Conservation (phyloP, 306 rosid species). For the Trifolium dubium region DNA sequence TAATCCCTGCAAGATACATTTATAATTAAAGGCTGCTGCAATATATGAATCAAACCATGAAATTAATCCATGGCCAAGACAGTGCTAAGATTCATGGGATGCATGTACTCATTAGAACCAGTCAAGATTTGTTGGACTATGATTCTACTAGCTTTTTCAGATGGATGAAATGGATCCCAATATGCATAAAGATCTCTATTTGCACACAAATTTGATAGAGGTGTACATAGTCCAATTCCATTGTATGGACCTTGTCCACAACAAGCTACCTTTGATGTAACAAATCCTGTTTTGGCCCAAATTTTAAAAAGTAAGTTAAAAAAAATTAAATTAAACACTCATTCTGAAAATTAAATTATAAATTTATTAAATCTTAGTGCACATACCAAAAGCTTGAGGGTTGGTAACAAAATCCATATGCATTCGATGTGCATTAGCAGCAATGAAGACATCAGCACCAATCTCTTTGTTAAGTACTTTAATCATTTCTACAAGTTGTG, state of each 20-base stretch:
- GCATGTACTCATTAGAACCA: conserved; percentile 61
- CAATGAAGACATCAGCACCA: conserved; percentile 55
- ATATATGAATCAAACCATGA: conserved; percentile 33
- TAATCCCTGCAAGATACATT: not conserved
- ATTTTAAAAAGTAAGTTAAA: not conserved
- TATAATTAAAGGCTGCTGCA: not conserved
- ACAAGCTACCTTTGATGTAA: conserved; percentile 64
- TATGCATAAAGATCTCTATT: conserved; percentile 63
- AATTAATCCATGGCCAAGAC: conserved; percentile 55
- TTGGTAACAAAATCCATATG: conserved; percentile 62
- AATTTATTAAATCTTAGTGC: not conserved
- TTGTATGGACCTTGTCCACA: conserved; percentile 89
- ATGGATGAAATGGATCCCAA: conserved; percentile 85
- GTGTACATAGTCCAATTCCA: conserved; percentile 76
- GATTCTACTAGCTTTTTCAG: conserved; percentile 68
- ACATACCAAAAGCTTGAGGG: conserved; percentile 66
- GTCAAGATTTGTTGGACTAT: conserved; percentile 62
- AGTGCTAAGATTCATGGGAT: conserved; percentile 77
- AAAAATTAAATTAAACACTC: too few relatives aligned
- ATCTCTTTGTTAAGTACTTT: conserved; percentile 55
- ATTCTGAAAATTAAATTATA: not conserved
- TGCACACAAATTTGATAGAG: conserved; percentile 66
- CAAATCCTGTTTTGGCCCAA: conserved; percentile 58
- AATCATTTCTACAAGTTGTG: conserved; percentile 61
- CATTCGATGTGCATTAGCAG: conserved; percentile 65